These are phyloP conservation scores for Russula olivacea DNA, from an alignment of 768 basidiomycete genomes.

Conservation along the genomic window DNA sequence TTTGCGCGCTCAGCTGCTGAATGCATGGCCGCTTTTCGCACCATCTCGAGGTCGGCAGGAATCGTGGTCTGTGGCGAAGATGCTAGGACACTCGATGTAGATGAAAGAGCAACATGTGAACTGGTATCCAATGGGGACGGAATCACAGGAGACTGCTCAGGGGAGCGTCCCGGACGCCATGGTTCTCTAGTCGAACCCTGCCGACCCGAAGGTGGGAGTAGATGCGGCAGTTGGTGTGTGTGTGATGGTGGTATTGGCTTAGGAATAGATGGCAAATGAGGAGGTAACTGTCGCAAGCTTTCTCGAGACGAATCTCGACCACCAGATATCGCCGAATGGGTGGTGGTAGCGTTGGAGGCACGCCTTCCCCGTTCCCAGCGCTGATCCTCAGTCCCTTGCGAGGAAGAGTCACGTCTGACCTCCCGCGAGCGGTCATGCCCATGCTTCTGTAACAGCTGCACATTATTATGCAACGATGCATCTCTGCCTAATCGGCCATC, in stretches of 20 bases:
- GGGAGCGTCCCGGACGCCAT: slow-evolving; percentile 21
- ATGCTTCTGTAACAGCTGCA: slow-evolving; percentile 61
- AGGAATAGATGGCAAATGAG: slow-evolving; percentile 13
- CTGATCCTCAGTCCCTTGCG: slow-evolving; percentile 21
- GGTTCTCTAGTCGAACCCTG: slow-evolving; percentile 20
- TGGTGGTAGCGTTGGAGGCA: slow-evolving; percentile 18
- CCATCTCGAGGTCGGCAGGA: slow-evolving; percentile 47
- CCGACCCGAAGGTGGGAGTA: slow-evolving; percentile 10
- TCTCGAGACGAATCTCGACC: slow-evolving; percentile 22
- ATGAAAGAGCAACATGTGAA: slow-evolving; percentile 14
- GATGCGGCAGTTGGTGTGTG: slow-evolving; percentile 14
- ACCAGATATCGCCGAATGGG: slow-evolving; percentile 16
- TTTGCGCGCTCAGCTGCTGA: slow-evolving; percentile 78
- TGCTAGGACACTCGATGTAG: slow-evolving; percentile 23
- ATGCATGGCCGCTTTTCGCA: slow-evolving; percentile 76
- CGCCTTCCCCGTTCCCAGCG: slow-evolving; percentile 24
- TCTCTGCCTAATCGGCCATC: slow-evolving; percentile 43
- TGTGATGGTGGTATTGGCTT: slow-evolving; percentile 16
- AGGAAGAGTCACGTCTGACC: slow-evolving; percentile 25
- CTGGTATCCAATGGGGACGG: slow-evolving; percentile 2
- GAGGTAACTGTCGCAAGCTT: slow-evolving; percentile 25
- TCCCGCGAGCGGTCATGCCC: slow-evolving; percentile 26
- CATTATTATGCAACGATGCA: slow-evolving; percentile 37
- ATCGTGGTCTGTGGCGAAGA: slow-evolving; percentile 24
- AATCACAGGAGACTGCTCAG: slow-evolving; percentile 18